Percentiles rank a stretch among this genome's conserved stretches.
phyloP scores from a whole-genome alignment of 2,329 filamentous ascomycete genomes.

The Simplicillium sp. region DNA sequence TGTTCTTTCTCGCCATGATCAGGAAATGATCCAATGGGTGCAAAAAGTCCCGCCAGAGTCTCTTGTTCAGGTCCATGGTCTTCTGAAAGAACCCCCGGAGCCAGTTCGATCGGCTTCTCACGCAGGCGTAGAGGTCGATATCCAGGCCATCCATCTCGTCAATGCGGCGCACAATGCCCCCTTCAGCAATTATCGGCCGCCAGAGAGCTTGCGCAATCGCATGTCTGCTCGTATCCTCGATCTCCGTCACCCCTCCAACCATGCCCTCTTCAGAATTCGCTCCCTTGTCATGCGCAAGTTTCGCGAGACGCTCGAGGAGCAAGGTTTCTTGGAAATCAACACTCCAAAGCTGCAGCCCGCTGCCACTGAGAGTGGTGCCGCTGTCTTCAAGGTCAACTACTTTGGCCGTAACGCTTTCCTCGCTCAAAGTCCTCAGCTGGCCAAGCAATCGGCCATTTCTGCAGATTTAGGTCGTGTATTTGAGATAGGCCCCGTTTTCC shows the following conservation, averaged over 20 bases:
- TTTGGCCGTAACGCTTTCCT: slow-evolving; percentile 81
- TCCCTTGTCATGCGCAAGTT: slow-evolving; percentile 73
- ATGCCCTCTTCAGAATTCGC: slow-evolving; percentile 81
- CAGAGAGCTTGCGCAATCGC: slow-evolving; percentile 58
- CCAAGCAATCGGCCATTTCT: slow-evolving; percentile 88
- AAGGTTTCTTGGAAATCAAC: slow-evolving; percentile 86
- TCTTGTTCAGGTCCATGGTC: slow-evolving; percentile 67
- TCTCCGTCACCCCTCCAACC: slow-evolving; percentile 75
- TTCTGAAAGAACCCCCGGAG: slow-evolving; percentile 63
- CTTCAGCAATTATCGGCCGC: slow-evolving; percentile 51
- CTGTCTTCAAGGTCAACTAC: slow-evolving; percentile 87
- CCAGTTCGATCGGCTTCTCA: slow-evolving; percentile 67
- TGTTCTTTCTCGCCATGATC: slow-evolving; percentile 49
- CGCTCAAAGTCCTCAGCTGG: slow-evolving; percentile 83
- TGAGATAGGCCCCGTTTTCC: slow-evolving; percentile 65
- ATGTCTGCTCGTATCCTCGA: slow-evolving; percentile 74
- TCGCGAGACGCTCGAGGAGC: slow-evolving; percentile 56
- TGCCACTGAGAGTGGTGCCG: slow-evolving; percentile 83
- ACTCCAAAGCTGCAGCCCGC: slow-evolving; percentile 86
- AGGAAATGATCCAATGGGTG: slow-evolving; percentile 77
- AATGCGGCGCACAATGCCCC: slow-evolving; percentile 38
- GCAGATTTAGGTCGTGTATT: slow-evolving; percentile 85
- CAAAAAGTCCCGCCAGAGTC: slow-evolving; percentile 73
- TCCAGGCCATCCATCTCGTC: slow-evolving; percentile 45
- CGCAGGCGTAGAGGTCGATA: slow-evolving; percentile 65